Conservation (phyloP, 352 stramenopile genomes). For the Blastocystis sp. region DNA sequence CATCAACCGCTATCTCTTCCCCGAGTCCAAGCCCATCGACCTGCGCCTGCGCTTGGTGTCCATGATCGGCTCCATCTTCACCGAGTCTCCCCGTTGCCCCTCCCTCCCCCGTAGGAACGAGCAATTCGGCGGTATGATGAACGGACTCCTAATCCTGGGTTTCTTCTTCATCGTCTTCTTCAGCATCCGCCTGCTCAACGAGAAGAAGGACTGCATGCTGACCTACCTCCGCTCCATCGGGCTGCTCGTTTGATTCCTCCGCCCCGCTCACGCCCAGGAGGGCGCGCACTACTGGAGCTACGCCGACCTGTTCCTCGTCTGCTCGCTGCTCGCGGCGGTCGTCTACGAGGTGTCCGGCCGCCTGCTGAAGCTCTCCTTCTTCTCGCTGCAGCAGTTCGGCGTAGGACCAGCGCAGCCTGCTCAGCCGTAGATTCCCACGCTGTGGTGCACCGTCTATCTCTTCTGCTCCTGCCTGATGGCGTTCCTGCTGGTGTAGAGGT, state of each 20-base stretch:
- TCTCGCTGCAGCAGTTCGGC: background rate
- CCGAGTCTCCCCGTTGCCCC: too few species aligned
- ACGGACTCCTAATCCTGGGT: background rate
- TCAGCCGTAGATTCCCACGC: slow-evolving; percentile 19
- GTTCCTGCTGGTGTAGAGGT: background rate
- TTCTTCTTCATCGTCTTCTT: background rate
- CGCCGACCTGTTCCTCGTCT: background rate
- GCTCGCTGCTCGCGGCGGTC: background rate
- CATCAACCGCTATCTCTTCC: background rate
- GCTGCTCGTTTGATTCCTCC: background rate
- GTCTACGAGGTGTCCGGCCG: background rate
- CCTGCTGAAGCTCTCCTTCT: background rate
- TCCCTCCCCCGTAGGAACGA: too few species aligned
- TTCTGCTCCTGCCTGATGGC: background rate
- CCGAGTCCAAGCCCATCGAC: background rate
- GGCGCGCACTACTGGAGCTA: background rate
- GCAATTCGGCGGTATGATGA: too few species aligned
- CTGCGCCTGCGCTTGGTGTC: background rate
- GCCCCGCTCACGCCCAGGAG: background rate
- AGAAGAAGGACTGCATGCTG: slow-evolving; percentile 39
- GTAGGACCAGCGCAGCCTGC: background rate
- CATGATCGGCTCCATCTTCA: too few species aligned
- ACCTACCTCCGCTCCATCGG: slow-evolving; percentile 35
- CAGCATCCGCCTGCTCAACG: slow-evolving; percentile 1
- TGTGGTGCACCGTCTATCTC: background rate